A percentile compares a stretch with the other conserved stretches of the same genome.
These are phyloP conservation scores for Hanseniaspora lindneri DNA, from an alignment of 805 yeast genomes.

Conservation along the genomic window DNA sequence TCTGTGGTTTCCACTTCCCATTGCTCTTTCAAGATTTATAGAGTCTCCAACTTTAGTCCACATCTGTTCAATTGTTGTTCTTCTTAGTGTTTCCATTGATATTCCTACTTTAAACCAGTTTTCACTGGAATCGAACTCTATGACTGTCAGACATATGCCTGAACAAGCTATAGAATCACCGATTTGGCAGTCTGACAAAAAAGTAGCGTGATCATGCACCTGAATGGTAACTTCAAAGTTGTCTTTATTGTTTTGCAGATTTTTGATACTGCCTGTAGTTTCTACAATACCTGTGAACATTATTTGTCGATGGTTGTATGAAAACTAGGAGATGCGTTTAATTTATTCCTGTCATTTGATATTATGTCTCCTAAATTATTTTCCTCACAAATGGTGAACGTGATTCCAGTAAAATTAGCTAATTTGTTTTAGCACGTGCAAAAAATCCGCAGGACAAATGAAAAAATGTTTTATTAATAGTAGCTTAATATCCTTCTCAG, in stretches of 20 bases:
- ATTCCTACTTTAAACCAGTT: slow-evolving; percentile 73
- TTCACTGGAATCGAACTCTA: slow-evolving; percentile 45
- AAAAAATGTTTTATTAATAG: too few species aligned
- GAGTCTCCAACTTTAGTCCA: slow-evolving; percentile 39
- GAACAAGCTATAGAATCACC: slow-evolving; percentile 91
- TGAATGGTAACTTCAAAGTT: slow-evolving; percentile 67
- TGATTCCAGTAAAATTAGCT: too few species aligned
- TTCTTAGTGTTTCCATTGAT: slow-evolving; percentile 80
- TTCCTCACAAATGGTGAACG: too few species aligned
- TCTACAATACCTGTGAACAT: slow-evolving; percentile 97
- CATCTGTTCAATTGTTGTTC: slow-evolving; percentile 55
- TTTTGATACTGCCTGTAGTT: slow-evolving; percentile 31
- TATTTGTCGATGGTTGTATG: too few species aligned
- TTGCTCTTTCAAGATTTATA: slow-evolving; percentile 89
- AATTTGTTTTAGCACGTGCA: too few species aligned
- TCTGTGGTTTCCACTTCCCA: slow-evolving; percentile 54
- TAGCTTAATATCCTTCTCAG: too few species aligned
- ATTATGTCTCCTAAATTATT: too few species aligned
- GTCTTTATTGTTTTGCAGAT: slow-evolving; percentile 39
- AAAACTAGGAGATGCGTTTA: too few species aligned
- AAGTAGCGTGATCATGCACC: slow-evolving; percentile 46
- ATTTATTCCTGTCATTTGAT: not conserved
- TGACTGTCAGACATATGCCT: slow-evolving; percentile 86
- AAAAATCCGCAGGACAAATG: too few species aligned
- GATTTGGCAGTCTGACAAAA: slow-evolving; percentile 69